Conservation (phyloP, 2,329 filamentous ascomycete species). For the Penicillium brasilianum region DNA sequence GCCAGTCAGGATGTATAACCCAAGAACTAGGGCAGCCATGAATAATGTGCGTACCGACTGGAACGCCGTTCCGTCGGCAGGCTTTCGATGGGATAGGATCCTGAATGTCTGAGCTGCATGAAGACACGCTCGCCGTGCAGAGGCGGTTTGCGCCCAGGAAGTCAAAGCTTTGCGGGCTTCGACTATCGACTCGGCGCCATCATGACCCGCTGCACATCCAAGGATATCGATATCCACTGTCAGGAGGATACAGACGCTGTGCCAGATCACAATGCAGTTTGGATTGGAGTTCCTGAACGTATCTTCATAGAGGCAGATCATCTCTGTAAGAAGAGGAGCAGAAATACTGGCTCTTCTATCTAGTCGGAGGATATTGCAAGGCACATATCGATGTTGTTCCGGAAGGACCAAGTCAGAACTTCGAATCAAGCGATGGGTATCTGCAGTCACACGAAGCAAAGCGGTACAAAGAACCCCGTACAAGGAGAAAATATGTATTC, state of each 20-base stretch:
- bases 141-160: slow-evolving; percentile 6
- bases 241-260: slow-evolving; percentile 15
- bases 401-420: slow-evolving; percentile 8
- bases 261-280: slow-evolving; percentile 21
- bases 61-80: slow-evolving; percentile 20
- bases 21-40: slow-evolving; percentile 17
- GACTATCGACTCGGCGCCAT: slow-evolving; percentile 8
- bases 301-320: slow-evolving; percentile 7
- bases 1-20: slow-evolving; percentile 10
- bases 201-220: slow-evolving; percentile 13
- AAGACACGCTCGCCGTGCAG: slow-evolving; percentile 16
- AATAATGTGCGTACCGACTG: slow-evolving; percentile 20
- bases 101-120: slow-evolving; percentile 16
- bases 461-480: slow-evolving; percentile 18
- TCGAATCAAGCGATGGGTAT: slow-evolving; percentile 12
- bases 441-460: slow-evolving; percentile 13
- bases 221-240: slow-evolving; percentile 13
- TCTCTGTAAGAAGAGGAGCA: neutral
- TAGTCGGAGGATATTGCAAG: slow-evolving; percentile 12
- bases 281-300: slow-evolving; percentile 14
- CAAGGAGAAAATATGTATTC: slow-evolving; percentile 12
- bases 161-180: slow-evolving; percentile 3
- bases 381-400: slow-evolving; percentile 9
- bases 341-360: slow-evolving; percentile 14
- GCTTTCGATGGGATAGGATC: slow-evolving; percentile 17